Conservation (phyloP, 805 yeast species). For the Wickerhamomyces silvicola region DNA sequence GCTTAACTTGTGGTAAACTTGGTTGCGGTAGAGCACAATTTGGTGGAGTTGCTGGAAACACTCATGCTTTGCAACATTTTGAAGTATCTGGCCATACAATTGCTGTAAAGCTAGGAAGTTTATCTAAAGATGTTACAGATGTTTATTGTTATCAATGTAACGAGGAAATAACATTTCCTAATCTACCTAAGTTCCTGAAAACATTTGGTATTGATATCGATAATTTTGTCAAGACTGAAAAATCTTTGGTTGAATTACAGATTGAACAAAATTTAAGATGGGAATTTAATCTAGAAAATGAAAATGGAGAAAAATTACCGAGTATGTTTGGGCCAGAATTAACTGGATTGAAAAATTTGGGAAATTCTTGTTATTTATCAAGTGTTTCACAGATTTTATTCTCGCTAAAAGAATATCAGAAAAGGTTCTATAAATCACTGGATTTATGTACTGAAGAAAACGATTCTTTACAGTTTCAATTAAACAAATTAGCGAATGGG, state of each 20-base stretch:
- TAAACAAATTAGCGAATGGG: conserved; percentile 77
- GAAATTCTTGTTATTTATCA: conserved; percentile 88
- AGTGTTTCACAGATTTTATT: conserved; percentile 74
- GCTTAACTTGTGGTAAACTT: conserved; percentile 81
- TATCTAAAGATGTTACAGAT: conserved; percentile 75
- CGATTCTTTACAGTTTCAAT: conserved; percentile 63
- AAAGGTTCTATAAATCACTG: conserved; percentile 24
- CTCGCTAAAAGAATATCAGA: conserved; percentile 26
- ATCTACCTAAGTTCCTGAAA: conserved; percentile 38
- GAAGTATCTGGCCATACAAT: conserved; percentile 60
- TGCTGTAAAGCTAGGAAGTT: conserved; percentile 87
- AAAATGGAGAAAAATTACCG: conserved; percentile 54
- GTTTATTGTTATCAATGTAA: conserved; percentile 84
- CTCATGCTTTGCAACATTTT: conserved; percentile 80
- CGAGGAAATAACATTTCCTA: conserved; percentile 80
- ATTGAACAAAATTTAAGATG: conserved; percentile 89
- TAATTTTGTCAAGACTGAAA: conserved; percentile 65
- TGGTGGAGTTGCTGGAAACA: conserved; percentile 90
- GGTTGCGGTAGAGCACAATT: conserved; percentile 96
- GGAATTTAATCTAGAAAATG: conserved; percentile 80
- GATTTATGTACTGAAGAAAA: conserved; percentile 33
- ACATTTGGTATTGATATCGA: conserved; percentile 64
- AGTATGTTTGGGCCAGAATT: conserved; percentile 71
- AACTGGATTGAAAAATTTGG: conserved; percentile 84
- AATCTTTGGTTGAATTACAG: conserved; percentile 80